A percentile compares a stretch with the other conserved stretches of the same genome.
phyloP scores from a whole-genome alignment of 2,329 filamentous ascomycete genomes.

The Colletotrichum orchidophilum region DNA sequence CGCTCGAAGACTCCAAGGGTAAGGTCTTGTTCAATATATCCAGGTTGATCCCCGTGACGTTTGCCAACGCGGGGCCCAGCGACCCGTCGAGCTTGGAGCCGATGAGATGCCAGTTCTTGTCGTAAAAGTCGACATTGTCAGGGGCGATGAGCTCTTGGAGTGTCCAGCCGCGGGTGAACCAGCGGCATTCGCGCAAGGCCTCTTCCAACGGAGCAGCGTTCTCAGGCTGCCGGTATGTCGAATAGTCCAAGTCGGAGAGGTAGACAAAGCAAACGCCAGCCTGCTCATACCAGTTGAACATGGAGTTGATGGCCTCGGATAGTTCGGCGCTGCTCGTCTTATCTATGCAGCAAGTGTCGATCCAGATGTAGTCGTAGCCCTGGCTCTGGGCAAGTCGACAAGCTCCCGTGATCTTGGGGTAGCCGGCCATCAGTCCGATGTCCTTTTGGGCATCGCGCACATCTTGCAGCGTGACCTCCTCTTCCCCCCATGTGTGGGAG shows the following conservation, averaged over 20 bases:
- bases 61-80: slow-evolving; percentile 32
- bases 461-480: not conserved
- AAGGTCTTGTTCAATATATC: slow-evolving; percentile 27
- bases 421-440: slow-evolving; percentile 5
- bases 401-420: slow-evolving; percentile 13
- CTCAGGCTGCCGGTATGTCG: not conserved
- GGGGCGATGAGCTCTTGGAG: slow-evolving; percentile 31
- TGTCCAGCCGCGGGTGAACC: slow-evolving; percentile 34
- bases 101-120: slow-evolving; percentile 25
- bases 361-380: slow-evolving; percentile 37
- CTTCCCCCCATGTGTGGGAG: slow-evolving; percentile 29
- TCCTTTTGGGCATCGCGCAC: not conserved
- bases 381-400: slow-evolving; percentile 15
- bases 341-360: slow-evolving; percentile 40
- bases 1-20: slow-evolving; percentile 34
- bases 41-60: slow-evolving; percentile 41
- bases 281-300: slow-evolving; percentile 35
- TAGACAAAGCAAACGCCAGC: slow-evolving; percentile 36
- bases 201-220: not conserved
- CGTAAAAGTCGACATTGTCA: slow-evolving; percentile 19
- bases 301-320: slow-evolving; percentile 37
- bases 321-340: slow-evolving; percentile 35
- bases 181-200: slow-evolving; percentile 2
- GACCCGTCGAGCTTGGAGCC: slow-evolving; percentile 34
- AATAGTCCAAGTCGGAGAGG: slow-evolving; percentile 27